A percentile compares a stretch with the other conserved stretches of the same genome.
Conservation (phyloP, 2,329 filamentous ascomycete species). For the Cryphonectria carpinicola region DNA sequence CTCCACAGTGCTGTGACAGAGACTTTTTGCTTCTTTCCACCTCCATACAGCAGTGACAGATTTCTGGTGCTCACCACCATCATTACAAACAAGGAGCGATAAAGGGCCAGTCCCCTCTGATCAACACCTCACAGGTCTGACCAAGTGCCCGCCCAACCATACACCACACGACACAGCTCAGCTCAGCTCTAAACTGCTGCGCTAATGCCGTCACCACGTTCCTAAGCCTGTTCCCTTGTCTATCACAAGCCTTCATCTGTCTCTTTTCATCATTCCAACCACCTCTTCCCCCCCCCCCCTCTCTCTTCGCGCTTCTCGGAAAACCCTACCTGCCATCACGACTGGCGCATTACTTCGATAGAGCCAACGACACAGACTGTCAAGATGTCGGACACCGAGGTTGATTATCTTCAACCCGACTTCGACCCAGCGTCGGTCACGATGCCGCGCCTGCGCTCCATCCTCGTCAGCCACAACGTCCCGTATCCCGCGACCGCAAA, state of each 20-base stretch:
- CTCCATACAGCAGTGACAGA: not conserved
- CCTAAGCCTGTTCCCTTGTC: conserved; percentile 10
- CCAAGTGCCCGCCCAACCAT: not conserved
- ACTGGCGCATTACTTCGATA: not conserved
- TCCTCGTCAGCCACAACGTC: conserved; percentile 87
- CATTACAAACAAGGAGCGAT: not conserved
- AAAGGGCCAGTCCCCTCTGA: not conserved
- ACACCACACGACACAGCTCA: not conserved
- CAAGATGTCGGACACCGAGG: conserved; percentile 67
- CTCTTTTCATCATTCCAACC: not conserved
- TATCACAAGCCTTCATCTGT: not conserved
- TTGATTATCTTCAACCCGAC: conserved; percentile 82
- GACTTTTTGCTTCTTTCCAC: not conserved
- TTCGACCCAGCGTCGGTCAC: conserved; percentile 87
- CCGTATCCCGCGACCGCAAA: conserved; percentile 87
- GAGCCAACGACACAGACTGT: not conserved
- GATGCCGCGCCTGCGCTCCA: conserved; percentile 84
- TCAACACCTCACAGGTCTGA: not conserved
- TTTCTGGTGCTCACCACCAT: not conserved
- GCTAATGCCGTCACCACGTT: conserved; percentile 13
- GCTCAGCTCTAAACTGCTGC: not conserved
- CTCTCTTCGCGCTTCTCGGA: not conserved
- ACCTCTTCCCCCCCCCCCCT: no score
- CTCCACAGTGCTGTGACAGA: conserved; percentile 16
- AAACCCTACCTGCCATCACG: not conserved